Evolutionary conservation across 495 filamentous ascomycete genomes (phyloP), one percentile per base, ranked within the genome.

Genomic region (Annulohypoxylon moriforme): DNA sequence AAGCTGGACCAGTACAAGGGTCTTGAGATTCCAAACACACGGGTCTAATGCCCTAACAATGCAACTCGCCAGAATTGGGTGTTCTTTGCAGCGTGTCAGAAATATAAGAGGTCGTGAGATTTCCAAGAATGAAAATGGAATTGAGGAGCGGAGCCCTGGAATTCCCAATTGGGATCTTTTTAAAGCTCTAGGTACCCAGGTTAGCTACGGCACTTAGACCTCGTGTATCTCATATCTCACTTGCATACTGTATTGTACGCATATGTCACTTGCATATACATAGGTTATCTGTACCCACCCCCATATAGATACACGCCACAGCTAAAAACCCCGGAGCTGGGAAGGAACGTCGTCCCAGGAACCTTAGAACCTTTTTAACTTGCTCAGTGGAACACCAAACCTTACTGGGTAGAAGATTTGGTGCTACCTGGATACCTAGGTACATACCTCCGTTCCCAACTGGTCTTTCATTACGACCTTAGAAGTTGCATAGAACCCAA

Each of bases 401-500:
- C 13, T 36, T 10, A 36, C 33, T 36, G 33, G 13, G 11, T 36
- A 22, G 18, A n/a, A 36, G 33, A 9, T 24, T 57, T 38, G 33
- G 46, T 50, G 5, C 14, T 38, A 38, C 31, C 31, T 36, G 7
- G 36, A 14, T 40, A 52, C 47, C 22, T 33, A 40, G 22, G 53
- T 36, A 10, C 59, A 44, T 36, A 10, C 59, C 52, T 73, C 64
- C 65, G 70, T 68, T 68, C 70, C 70, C 44, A 61, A 64, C 60
- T 68, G 8, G 57, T 62, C 24, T 63, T 27, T 34, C 57, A 29
- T 52, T 73, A 69, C 71, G 25, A 73, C 71, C 60, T 20, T 20
- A 18, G 16, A 44, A 44, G 66, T 29, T 29, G 27, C 3, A 29
- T 20, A 18, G 16, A 44, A 44, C 71, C 65, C 49, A 69, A 68